Evolutionary conservation across 2,329 filamentous ascomycete species (phyloP).

Genomic region (Fusarium sublunatum): DNA sequence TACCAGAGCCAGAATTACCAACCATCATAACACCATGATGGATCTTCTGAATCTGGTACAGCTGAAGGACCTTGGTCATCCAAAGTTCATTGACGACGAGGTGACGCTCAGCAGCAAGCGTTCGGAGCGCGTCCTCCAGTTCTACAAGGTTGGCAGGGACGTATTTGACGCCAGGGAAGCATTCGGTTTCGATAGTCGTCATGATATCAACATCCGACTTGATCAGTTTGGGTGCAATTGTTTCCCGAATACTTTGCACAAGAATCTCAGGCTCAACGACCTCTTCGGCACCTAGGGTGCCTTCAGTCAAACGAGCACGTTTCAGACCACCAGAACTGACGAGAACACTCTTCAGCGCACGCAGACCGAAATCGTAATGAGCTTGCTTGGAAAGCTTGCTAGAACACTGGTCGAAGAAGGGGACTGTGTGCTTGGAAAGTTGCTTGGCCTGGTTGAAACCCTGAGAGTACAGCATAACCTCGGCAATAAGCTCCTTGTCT

Average conservation of each 20-base stretch:
- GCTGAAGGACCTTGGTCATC: conserved; percentile 96
- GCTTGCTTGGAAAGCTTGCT: conserved; percentile 90
- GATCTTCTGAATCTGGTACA: conserved; percentile 97
- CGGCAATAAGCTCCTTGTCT: conserved; percentile 98
- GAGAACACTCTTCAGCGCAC: conserved; percentile 97
- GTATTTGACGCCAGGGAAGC: conserved; percentile 94
- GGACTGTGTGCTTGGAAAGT: conserved; percentile 94
- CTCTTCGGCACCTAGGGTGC: conserved; percentile 72
- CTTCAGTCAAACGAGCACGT: conserved; percentile 76
- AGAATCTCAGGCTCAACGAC: conserved; percentile 96
- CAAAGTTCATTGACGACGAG: conserved; percentile 92
- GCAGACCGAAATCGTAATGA: conserved; percentile 98
- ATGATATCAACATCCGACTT: conserved; percentile 91
- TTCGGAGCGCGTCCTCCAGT: conserved; percentile 82
- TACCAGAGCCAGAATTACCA: conserved; percentile 95
- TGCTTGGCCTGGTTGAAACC: conserved; percentile 97
- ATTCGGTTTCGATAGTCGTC: conserved; percentile 81
- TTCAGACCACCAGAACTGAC: conserved; percentile 98
- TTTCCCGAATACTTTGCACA: conserved; percentile 97
- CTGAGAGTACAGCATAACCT: conserved; percentile 99
- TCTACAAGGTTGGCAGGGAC: conserved; percentile 86
- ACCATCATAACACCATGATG: conserved; percentile 99
- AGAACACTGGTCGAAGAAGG: conserved; percentile 95
- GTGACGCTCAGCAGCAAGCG: conserved; percentile 85
- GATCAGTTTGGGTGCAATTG: conserved; percentile 97